Base-by-base conservation (phyloP, 225 moss, liverwort and hornwort genomes). In the Sphagnum tenellum region DNA sequence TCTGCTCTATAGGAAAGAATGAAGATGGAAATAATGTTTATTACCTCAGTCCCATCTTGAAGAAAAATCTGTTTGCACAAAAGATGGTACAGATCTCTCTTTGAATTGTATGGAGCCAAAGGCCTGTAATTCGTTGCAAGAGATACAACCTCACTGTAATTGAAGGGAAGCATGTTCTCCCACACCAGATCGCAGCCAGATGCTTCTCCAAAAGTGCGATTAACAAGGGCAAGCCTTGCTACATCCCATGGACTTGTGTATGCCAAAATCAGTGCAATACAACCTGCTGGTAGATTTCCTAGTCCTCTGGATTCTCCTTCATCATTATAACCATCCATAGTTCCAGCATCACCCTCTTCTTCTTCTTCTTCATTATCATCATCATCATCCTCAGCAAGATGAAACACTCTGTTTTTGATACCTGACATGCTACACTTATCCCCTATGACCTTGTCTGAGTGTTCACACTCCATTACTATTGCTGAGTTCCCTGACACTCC, bases 1-100 rank as follows among this genome's bases (percentile, higher is more conserved):
- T 52, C 6, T 52, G 52, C 7, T 6, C 6, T 9, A 52, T 9
- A 9, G 52, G 7, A 9, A 5, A 52, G 9, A 52, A 52, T 9
- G 4, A 3, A 4, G 8, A 53, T n/a, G 14, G 3, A 3, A 57
- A 64, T 12, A 3, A 12, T 46, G 13, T 4, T 8, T 46, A n/a
- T n/a, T 58, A 77, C 67, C 73, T 74, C 66, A 14, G 67, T 67
- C 12, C 52, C 68, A 50, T 66, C 67, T 49, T 70, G 44, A 0
- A 71, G 45, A 4, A 71, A 50, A 7, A 71, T 52, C 7, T 51
- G 13, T 4, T 44, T 47, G 9, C 64, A 51, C 0, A 78, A 48
- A 45, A 29, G 71, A 2, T 71, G n/a, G 48, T 60, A 78, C 44
- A 68, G 3, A 57, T 12, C 45, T 45, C 68, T 71, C 66, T 62